Evolutionary conservation across 352 stramenopile species (phyloP), one percentile per base, ranked within the genome.

Genomic region (Vaucheria bursata): DNA sequence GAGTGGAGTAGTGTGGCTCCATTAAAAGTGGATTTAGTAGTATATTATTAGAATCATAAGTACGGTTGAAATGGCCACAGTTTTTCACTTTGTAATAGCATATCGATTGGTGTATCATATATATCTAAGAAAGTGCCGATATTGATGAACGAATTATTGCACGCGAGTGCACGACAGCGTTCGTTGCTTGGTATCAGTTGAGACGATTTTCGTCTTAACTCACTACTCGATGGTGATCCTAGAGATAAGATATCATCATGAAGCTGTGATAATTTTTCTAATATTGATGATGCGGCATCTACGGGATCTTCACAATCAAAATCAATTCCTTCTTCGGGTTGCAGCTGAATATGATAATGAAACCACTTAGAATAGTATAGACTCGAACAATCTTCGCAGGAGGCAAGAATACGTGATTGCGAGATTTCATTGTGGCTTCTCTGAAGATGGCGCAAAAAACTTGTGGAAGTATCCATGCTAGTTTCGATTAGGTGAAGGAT

Each of bases 291-390:
- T 12, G 77, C 75, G 8, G 77, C 77, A 59, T 82, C 77, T n/a
- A 82, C 45, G 0, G 77, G 72, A 5, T 82, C 72, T 33, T 82
- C 77, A 25, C 68, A 80, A 50, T 82, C 64, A 8, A 82, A 69
- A 39, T 82, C 77, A 6, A 82, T 40, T 53, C 77, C 74, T 7
- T 31, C 77, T 36, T 82, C 77, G 18, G 71, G 66, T 32, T 74
- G 77, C 40, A 82, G 64, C 65, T 83, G 78, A 1, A 83, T 25
- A 64, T 70, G 40, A 45, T 83, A 83, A 73, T 81, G 71, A 32
- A 83, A 83, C 49, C 72, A 83, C 36, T 83, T 83, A 29, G 72
- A 32, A 35, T 80, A 83, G 39, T 83, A 83, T 3, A 64, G 71
- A 1, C 32, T 36, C 36, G 72, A 72, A 25, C 77, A 82, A 25